A percentile compares a stretch with the other conserved stretches of the same genome.
These are phyloP conservation scores for Globisporangium apiculatum DNA, from an alignment of 352 stramenopile genomes.

Conservation along the genomic window DNA sequence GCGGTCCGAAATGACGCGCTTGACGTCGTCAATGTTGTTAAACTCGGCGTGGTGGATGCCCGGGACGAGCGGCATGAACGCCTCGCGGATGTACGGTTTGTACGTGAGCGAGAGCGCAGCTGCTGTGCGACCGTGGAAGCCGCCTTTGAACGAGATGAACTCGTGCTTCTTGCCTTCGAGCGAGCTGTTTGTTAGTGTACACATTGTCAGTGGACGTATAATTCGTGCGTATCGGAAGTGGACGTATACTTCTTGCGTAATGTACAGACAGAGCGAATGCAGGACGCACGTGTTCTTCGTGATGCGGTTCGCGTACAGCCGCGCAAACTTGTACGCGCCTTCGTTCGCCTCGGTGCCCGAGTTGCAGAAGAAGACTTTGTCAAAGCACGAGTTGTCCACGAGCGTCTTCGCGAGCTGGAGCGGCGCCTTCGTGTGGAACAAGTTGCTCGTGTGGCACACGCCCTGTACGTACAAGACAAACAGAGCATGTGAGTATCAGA, in stretches of 20 bases:
- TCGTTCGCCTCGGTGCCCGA: slow-evolving; percentile 90
- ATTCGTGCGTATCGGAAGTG: neutral
- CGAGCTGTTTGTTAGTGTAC: slow-evolving; percentile 16
- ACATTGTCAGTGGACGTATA: neutral
- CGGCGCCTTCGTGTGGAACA: slow-evolving; percentile 95
- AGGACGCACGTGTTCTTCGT: slow-evolving; percentile 57
- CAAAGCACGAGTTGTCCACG: slow-evolving; percentile 93
- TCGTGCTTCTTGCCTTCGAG: slow-evolving; percentile 74
- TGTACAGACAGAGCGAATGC: no score
- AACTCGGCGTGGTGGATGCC: slow-evolving; percentile 67
- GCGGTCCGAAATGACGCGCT: slow-evolving; percentile 61
- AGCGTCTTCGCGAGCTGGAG: slow-evolving; percentile 92
- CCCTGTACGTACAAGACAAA: slow-evolving; percentile 64
- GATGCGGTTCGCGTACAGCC: slow-evolving; percentile 64
- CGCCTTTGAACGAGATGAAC: slow-evolving; percentile 85
- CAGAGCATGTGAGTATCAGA: slow-evolving; percentile 22
- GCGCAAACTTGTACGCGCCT: slow-evolving; percentile 82
- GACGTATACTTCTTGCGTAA: no score
- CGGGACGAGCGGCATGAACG: slow-evolving; percentile 77
- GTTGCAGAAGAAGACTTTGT: slow-evolving; percentile 99
- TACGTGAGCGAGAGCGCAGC: slow-evolving; percentile 76
- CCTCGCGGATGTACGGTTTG: slow-evolving; percentile 83
- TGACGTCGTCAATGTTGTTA: slow-evolving; percentile 82
- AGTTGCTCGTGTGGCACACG: slow-evolving; percentile 94
- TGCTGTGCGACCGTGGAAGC: slow-evolving; percentile 80